Evolutionary conservation across 257 asterid species (phyloP).

Genomic region (Nicotiana knightiana): DNA sequence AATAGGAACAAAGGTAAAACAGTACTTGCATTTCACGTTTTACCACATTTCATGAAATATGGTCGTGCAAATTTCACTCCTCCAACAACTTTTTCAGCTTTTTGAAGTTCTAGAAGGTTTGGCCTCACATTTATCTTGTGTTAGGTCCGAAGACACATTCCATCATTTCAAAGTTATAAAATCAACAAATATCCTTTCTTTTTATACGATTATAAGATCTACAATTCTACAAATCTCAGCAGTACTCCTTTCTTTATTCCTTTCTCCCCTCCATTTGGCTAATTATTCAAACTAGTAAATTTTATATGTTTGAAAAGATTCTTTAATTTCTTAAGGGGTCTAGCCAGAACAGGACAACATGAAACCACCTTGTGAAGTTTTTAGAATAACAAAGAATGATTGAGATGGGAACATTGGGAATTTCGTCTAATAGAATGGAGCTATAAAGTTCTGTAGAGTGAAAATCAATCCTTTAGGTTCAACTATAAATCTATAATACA

Average conservation of each 20-base stretch:
- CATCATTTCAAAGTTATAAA: not conserved
- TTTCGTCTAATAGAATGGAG: not conserved
- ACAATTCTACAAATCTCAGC: not conserved
- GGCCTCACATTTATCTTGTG: not conserved
- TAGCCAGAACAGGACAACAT: not conserved
- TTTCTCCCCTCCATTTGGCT: not conserved
- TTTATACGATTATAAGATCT: too few species aligned
- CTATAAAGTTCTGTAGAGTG: not conserved
- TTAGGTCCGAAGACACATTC: not conserved
- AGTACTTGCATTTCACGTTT: not conserved
- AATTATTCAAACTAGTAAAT: not conserved
- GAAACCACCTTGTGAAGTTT: not conserved
- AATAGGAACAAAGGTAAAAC: not conserved
- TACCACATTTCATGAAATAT: not conserved
- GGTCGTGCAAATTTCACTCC: not conserved
- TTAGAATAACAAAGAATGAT: not conserved
- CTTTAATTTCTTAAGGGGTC: not conserved
- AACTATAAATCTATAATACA: not conserved
- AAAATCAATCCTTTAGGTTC: not conserved
- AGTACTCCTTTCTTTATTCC: not conserved
- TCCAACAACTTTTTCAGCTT: not conserved
- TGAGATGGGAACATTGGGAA: not conserved
- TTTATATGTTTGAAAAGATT: not conserved
- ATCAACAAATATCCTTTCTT: not conserved
- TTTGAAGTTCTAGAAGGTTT: not conserved